These are phyloP conservation scores for Beauveria asiatica DNA, from an alignment of 2,329 filamentous ascomycete genomes.

Conservation along the genomic window DNA sequence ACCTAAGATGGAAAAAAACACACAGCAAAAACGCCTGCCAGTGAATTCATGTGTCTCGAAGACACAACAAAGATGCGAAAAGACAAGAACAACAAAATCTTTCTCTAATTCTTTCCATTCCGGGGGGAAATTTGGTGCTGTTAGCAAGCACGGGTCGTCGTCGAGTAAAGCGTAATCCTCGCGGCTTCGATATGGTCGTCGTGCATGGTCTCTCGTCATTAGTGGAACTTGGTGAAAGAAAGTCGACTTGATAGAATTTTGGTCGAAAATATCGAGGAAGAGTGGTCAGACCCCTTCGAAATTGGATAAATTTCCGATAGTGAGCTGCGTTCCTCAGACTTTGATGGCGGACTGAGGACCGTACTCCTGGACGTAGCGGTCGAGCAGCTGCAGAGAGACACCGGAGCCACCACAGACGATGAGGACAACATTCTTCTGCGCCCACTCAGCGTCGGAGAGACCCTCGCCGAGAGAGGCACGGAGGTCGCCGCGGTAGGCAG, in stretches of 20 bases:
- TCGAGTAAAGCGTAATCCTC: not conserved
- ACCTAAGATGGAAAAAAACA: slow-evolving; percentile 9
- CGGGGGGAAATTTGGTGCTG: not conserved
- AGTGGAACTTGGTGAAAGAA: not conserved
- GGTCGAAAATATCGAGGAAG: not conserved
- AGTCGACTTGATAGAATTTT: not conserved
- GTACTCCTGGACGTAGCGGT: slow-evolving; percentile 46
- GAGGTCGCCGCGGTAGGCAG: slow-evolving; percentile 56
- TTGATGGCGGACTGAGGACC: slow-evolving; percentile 24
- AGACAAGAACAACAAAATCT: slow-evolving; percentile 9
- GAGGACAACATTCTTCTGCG: slow-evolving; percentile 66
- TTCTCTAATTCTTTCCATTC: slow-evolving; percentile 8
- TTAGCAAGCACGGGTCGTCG: not conserved
- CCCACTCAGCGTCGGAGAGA: slow-evolving; percentile 48
- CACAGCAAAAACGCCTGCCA: slow-evolving; percentile 10
- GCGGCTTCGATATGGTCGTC: slow-evolving; percentile 3
- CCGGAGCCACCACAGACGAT: slow-evolving; percentile 76
- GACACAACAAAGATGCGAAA: not conserved
- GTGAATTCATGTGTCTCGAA: slow-evolving; percentile 1
- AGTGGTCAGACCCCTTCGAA: not conserved
- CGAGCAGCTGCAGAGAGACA: slow-evolving; percentile 53
- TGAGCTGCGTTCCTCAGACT: slow-evolving; percentile 12
- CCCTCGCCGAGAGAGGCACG: slow-evolving; percentile 49
- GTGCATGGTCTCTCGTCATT: not conserved
- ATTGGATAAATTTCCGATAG: not conserved